Evolutionary conservation across 2,329 filamentous ascomycete species (phyloP).

Genomic region (Aspergillus ochraceus): DNA sequence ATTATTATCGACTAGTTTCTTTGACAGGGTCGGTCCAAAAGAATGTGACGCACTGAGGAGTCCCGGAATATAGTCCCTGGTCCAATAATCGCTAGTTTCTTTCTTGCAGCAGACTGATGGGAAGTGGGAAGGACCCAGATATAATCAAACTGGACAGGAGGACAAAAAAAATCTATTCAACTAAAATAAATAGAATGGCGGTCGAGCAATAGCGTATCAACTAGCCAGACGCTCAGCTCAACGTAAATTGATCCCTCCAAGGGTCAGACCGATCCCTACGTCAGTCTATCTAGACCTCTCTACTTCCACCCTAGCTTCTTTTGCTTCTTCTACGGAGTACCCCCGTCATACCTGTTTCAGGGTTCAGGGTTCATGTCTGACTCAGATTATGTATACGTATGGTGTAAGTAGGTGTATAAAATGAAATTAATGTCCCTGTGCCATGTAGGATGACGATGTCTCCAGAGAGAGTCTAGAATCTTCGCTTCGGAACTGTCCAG

Average conservation of each 20-base stretch:
- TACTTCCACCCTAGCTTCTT: too few species aligned
- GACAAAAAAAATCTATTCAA: too few species aligned
- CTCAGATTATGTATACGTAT: background rate
- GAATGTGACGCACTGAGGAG: background rate
- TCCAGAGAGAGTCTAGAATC: background rate
- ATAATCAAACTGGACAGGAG: background rate
- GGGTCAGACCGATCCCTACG: background rate
- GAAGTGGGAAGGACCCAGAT: background rate
- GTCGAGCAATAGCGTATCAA: background rate
- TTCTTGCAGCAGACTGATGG: background rate
- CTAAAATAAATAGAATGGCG: too few species aligned
- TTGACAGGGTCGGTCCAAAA: background rate
- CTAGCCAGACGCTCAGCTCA: background rate
- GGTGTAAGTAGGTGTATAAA: too few species aligned
- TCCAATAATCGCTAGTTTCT: conserved; percentile 9
- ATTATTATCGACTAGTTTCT: background rate
- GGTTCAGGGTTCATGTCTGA: background rate
- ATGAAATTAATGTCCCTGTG: background rate
- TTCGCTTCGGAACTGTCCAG: background rate
- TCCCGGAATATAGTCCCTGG: conserved; percentile 15
- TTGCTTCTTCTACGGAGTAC: too few species aligned
- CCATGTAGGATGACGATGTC: background rate
- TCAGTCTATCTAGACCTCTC: background rate
- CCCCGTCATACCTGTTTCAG: background rate
- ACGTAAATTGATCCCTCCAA: conserved; percentile 5